Evolutionary conservation across 805 yeast genomes (phyloP).

Genomic region (Kodamaea restingae): DNA sequence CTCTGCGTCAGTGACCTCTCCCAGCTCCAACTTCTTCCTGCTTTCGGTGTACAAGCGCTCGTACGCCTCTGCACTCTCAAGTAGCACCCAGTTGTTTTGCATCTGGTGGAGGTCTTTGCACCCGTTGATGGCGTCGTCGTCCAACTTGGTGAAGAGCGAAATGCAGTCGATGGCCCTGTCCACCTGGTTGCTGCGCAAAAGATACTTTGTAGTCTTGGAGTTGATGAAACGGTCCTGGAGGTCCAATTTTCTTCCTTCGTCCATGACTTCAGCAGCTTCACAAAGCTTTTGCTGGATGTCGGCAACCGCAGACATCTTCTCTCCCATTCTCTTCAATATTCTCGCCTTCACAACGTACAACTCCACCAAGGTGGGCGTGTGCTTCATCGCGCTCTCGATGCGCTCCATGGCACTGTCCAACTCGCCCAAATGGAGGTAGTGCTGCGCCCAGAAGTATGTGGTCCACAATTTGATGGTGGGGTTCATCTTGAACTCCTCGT

Average conservation of each 20-base stretch:
- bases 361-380: constrained; percentile 84
- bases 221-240: constrained; percentile 90
- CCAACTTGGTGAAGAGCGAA: constrained; percentile 73
- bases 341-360: constrained; percentile 76
- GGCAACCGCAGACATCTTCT: too few species aligned
- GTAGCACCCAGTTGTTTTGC: constrained; percentile 89
- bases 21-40: constrained; percentile 16
- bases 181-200: constrained; percentile 66
- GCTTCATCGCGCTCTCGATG: constrained; percentile 60
- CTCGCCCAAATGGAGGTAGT: constrained; percentile 55
- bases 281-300: too few species aligned
- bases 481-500: constrained; percentile 21
- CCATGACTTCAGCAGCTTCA: constrained; percentile 63
- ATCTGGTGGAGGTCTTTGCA: constrained; percentile 79
- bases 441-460: constrained; percentile 73
- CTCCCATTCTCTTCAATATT: constrained; percentile 68
- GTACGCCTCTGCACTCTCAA: constrained; percentile 83
- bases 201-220: constrained; percentile 81
- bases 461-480: constrained; percentile 65
- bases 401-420: constrained; percentile 50
- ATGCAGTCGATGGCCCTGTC: constrained; percentile 72
- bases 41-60: constrained; percentile 47
- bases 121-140: constrained; percentile 78
- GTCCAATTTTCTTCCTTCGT: constrained; percentile 70
- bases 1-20: constrained; percentile 14